These are phyloP conservation scores for Leptographium wingfieldii DNA, from an alignment of 2,329 filamentous ascomycete species.

Conservation along the genomic window DNA sequence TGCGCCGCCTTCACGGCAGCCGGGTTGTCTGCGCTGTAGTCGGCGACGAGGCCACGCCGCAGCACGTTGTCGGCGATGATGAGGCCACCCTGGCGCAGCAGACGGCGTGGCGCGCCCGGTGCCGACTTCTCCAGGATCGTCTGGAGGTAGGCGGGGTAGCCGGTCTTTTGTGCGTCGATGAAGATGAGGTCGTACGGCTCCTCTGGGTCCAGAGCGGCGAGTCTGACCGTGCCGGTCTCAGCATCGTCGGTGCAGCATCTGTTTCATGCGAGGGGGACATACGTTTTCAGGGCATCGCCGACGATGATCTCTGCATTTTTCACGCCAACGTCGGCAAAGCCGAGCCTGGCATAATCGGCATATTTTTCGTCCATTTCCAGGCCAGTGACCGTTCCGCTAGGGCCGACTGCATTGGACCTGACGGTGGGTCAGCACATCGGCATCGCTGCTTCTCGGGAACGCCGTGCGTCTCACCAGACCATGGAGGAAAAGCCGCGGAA, in stretches of 20 bases:
- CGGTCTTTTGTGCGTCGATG: conserved; percentile 40
- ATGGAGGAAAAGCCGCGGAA: conserved; percentile 36
- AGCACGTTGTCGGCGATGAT: conserved; percentile 44
- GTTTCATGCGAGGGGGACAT: conserved; percentile 9
- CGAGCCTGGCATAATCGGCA: conserved; percentile 26
- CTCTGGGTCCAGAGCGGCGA: conserved; percentile 20
- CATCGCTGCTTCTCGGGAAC: not conserved
- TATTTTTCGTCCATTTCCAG: conserved; percentile 34
- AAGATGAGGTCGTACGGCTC: conserved; percentile 41
- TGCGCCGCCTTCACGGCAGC: conserved; percentile 4
- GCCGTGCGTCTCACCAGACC: conserved; percentile 21
- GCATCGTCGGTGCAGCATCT: not conserved
- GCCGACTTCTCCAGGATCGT: conserved; percentile 30
- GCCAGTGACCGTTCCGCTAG: conserved; percentile 27
- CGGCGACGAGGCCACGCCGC: conserved; percentile 33
- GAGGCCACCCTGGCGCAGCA: conserved; percentile 35
- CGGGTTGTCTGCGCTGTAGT: conserved; percentile 21
- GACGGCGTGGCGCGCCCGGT: conserved; percentile 22
- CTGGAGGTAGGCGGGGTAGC: conserved; percentile 35
- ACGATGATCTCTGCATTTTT: conserved; percentile 33
- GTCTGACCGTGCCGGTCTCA: conserved; percentile 11
- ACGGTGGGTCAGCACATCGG: not conserved
- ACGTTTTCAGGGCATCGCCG: conserved; percentile 35
- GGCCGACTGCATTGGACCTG: conserved; percentile 29
- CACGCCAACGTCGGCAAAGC: conserved; percentile 25